Evolutionary conservation across 1,284 basidiomycete genomes (phyloP).

Genomic region (Cerrena zonata): DNA sequence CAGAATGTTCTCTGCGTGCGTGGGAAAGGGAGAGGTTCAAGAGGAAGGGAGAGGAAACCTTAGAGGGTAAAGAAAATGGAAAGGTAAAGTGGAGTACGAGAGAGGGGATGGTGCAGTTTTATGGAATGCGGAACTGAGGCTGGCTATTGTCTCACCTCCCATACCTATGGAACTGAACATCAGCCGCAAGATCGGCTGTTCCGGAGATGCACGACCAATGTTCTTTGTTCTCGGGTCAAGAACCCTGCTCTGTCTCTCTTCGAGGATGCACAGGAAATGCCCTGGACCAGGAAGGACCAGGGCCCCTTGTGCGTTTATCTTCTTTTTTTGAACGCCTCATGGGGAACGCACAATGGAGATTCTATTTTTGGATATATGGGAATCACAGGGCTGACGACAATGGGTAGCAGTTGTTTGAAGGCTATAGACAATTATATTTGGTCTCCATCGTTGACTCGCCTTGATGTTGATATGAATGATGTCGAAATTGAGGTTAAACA

Average conservation of each 20-base stretch:
- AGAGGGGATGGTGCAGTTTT: no score
- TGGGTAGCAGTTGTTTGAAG: not conserved
- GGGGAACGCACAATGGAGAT: not conserved
- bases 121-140: not conserved
- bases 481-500: no score
- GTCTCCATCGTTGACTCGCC: no score
- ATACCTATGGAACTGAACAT: no score
- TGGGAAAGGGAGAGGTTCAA: not conserved
- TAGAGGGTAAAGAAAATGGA: not conserved
- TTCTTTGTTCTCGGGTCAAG: not conserved
- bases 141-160: no score
- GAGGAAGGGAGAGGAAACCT: not conserved
- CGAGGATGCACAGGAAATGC: not conserved
- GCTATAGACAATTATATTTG: no score
- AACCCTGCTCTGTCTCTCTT: no score
- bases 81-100: not conserved
- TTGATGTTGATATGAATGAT: no score
- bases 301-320: not conserved
- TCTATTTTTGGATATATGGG: not conserved
- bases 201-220: no score
- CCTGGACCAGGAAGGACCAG: not conserved
- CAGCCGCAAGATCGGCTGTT: not conserved
- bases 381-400: slow-evolving; percentile 1
- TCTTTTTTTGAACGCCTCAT: not conserved
- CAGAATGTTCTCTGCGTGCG: slow-evolving; percentile 1